Evolutionary conservation across 2,329 filamentous ascomycete species (phyloP).

Genomic region (Exophiala lecanii-corni): DNA sequence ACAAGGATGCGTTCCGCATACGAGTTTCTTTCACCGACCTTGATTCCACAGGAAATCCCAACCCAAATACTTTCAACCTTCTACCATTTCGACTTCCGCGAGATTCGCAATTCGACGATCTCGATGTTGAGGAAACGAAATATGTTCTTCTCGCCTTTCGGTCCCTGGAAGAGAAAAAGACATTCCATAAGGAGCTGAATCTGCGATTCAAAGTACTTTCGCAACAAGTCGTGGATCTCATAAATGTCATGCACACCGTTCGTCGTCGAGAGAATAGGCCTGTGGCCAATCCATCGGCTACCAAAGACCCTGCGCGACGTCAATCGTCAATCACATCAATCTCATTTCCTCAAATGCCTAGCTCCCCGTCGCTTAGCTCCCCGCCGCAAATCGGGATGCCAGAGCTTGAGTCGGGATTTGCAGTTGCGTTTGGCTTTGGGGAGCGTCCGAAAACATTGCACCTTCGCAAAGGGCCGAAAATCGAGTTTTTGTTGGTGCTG

Average conservation of each 20-base stretch:
- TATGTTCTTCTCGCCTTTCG: slow-evolving; percentile 5
- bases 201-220: slow-evolving; percentile 1
- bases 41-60: slow-evolving; percentile 1
- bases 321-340: background rate
- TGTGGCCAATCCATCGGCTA: background rate
- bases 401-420: background rate
- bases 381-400: background rate
- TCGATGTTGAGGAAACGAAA: slow-evolving; percentile 3
- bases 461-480: too few species aligned
- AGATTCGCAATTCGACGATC: slow-evolving; percentile 1
- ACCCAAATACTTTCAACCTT: slow-evolving; percentile 9
- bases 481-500: too few species aligned
- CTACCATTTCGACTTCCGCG: slow-evolving; percentile 7
- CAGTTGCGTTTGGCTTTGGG: background rate
- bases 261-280: slow-evolving; percentile 3
- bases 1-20: background rate
- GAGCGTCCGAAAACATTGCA: too few species aligned
- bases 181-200: slow-evolving; percentile 2
- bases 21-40: slow-evolving; percentile 1
- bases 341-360: background rate
- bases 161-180: slow-evolving; percentile 1
- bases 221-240: slow-evolving; percentile 2
- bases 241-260: background rate
- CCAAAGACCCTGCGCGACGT: background rate
- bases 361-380: slow-evolving; percentile 5